phyloP scores from a whole-genome alignment of 768 basidiomycete species.

The Ramaria rubella region DNA sequence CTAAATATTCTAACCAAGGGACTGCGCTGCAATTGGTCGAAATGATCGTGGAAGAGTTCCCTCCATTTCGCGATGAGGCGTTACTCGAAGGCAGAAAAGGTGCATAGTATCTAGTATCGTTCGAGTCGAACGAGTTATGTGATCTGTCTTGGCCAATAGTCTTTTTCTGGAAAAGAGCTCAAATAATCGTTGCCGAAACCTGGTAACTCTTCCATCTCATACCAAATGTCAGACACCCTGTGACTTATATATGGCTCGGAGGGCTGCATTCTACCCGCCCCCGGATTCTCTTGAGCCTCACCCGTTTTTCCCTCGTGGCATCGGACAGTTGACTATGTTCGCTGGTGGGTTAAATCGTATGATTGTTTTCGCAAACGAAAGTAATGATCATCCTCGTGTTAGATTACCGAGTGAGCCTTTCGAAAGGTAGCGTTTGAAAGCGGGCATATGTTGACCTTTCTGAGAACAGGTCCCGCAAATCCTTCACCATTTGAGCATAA shows the following conservation, averaged over 20 bases:
- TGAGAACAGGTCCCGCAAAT: constrained; percentile 73
- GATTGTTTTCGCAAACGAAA: neutral
- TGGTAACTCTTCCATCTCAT: constrained; percentile 33
- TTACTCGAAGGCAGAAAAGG: constrained; percentile 52
- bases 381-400: neutral
- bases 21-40: constrained; percentile 70
- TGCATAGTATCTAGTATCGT: constrained; percentile 22
- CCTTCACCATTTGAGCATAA: constrained; percentile 72
- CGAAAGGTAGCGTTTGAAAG: neutral
- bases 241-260: constrained; percentile 8
- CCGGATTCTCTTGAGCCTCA: constrained; percentile 36
- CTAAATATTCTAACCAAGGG: constrained; percentile 44
- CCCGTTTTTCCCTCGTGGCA: constrained; percentile 67
- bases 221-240: neutral
- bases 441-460: neutral
- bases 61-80: constrained; percentile 69
- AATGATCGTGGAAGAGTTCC: constrained; percentile 63
- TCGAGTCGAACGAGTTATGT: neutral
- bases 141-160: constrained; percentile 35
- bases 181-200: constrained; percentile 84
- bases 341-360: constrained; percentile 54
- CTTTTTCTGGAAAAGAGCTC: constrained; percentile 83
- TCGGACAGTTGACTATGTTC: constrained; percentile 83
- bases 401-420: constrained; percentile 14
- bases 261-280: constrained; percentile 81